Percentiles rank a stretch among this genome's conserved stretches.
These are phyloP conservation scores for Lodderomyces metapsilosis DNA, from an alignment of 1,139 yeast genomes.

Conservation along the genomic window DNA sequence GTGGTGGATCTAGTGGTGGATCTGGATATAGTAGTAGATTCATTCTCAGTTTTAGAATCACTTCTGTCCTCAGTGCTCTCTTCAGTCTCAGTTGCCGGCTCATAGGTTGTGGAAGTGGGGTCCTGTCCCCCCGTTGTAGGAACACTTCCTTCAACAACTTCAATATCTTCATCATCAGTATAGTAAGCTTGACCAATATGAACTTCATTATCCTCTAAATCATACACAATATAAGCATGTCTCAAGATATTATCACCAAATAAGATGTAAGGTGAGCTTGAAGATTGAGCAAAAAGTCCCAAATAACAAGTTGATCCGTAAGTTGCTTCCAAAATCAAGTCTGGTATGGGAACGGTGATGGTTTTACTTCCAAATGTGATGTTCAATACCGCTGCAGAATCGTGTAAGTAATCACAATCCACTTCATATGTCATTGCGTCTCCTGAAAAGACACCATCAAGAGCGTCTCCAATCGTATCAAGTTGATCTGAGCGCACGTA, in stretches of 20 bases:
- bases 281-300: conserved; percentile 27
- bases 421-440: conserved; percentile 26
- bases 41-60: no score
- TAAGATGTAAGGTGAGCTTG: conserved; percentile 21
- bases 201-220: conserved; percentile 62
- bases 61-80: no score
- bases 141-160: conserved; percentile 7
- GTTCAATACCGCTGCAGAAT: conserved; percentile 15
- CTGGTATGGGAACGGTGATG: conserved; percentile 36
- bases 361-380: conserved; percentile 36
- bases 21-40: no score
- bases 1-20: no score
- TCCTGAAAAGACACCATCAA: conserved; percentile 24
- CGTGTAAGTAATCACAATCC: conserved; percentile 13
- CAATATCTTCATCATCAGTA: conserved; percentile 18
- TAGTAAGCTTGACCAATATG: conserved; percentile 64
- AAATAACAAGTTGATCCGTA: conserved; percentile 23
- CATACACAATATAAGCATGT: conserved; percentile 74
- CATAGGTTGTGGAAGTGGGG: no score
- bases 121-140: conserved; percentile 12
- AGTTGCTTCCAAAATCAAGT: conserved; percentile 22
- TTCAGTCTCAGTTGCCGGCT: no score
- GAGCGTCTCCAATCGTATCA: conserved; percentile 24
- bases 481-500: conserved; percentile 30
- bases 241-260: conserved; percentile 77